Base-by-base conservation (phyloP, 2,329 filamentous ascomycete species). In the Aspergillus sp. region DNA sequence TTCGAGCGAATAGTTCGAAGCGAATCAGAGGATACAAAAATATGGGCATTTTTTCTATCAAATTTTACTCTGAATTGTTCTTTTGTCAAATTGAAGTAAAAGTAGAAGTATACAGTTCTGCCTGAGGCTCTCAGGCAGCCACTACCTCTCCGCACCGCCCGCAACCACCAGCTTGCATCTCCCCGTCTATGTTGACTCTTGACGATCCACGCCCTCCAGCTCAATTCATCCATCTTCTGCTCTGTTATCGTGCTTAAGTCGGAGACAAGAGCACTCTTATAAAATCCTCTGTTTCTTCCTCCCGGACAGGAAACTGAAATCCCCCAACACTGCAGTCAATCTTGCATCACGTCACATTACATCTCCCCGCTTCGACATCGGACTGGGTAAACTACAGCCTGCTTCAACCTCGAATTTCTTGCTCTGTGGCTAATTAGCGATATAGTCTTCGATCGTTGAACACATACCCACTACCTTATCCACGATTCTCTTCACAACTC, bases 131-230 rank as follows among this genome's bases (percentile, higher is more conserved):
- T 12, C 34, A 42, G 46, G 30, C 19, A 19, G 19, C 19, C 19
- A n/a, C 39, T 29, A 11, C 36, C 39, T 7, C 33, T 39, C 44
- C 44, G 41, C 44, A 46, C 41, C 45, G 37, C 45, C 45, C 40
- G 37, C 30, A 36, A 27, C 35, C 41, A 26, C 27, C 44, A 39
- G 29, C 40, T 12, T 31, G 28, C 11, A 19, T 42, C 12, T 41
- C 41, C 28, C 35, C 39, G 30, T 36, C 35, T 34, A 26, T n/a
- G 6, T 10, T 27, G 27, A 7, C 40, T 34, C 29, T 27, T 7
- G 31, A 33, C 39, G 26, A 29, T 36, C 30, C 40, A 11, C 19
- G 29, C 40, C 13, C 29, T 13, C 35, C 35, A n/a, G 31, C 34
- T 40, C 33, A 13, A 28, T 33, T 32, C 27, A 5, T 11, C 27